Conservation (phyloP, 345 rosid species). For the Erodium maritimum region DNA sequence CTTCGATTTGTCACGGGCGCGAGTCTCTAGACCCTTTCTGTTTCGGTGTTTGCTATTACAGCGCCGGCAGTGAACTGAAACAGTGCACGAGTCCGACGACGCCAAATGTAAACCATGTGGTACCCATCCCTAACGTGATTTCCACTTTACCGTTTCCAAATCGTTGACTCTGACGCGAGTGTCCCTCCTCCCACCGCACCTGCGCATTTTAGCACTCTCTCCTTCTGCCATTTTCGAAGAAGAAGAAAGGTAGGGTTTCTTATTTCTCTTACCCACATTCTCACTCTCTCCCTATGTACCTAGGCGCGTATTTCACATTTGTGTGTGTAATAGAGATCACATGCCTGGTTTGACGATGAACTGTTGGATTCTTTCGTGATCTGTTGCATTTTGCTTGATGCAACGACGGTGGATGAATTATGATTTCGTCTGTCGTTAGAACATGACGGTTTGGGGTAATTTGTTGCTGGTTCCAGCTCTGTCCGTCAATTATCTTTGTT, state of each 20-base stretch:
- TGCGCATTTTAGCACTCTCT: neutral
- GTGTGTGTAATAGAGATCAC: neutral
- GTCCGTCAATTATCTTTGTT: neutral
- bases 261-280: neutral
- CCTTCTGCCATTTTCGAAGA: neutral
- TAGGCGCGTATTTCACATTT: neutral
- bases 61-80: neutral
- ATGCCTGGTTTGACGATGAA: neutral
- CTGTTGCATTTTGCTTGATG: neutral
- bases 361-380: neutral
- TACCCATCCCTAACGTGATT: neutral
- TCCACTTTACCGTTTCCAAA: no score
- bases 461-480: neutral
- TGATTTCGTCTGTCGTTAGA: neutral
- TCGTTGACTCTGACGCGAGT: no score
- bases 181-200: neutral
- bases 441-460: neutral
- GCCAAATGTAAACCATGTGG: neutral
- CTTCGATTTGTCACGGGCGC: constrained; percentile 1
- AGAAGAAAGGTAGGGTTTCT: neutral
- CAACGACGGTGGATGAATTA: neutral
- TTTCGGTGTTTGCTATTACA: neutral
- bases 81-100: neutral
- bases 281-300: neutral
- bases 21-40: neutral